These are phyloP conservation scores for Ministeria vibrans DNA, from an alignment of 78 protist species.

Conservation along the genomic window DNA sequence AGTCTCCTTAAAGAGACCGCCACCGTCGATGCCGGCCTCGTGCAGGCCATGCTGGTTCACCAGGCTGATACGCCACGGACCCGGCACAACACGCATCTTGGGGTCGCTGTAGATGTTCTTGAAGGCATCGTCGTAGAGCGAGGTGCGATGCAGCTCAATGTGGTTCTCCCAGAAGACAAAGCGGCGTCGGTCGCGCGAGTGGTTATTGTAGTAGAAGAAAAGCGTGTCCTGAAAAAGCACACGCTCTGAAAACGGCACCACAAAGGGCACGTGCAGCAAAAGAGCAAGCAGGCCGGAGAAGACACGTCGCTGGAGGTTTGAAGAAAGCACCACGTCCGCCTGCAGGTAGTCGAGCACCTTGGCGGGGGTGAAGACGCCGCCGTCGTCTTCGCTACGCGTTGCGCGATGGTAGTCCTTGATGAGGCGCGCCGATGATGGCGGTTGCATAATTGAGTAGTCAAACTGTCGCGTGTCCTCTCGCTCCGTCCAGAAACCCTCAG, in stretches of 20 bases:
- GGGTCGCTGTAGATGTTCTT: neutral
- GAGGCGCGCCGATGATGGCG: too few relatives aligned
- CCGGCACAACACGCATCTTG: neutral
- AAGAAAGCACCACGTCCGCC: too few relatives aligned
- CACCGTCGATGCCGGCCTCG: constrained; percentile 21
- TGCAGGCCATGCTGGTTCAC: neutral
- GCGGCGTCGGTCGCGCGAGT: neutral
- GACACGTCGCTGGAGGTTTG: too few relatives aligned
- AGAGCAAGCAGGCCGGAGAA: neutral
- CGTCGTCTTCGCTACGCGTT: too few relatives aligned
- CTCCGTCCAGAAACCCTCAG: too few relatives aligned
- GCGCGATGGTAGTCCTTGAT: too few relatives aligned
- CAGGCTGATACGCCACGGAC: neutral
- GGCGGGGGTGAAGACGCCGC: too few relatives aligned
- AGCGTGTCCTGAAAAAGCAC: neutral
- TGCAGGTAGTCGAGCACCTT: too few relatives aligned
- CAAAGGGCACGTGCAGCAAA: neutral
- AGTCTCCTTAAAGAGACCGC: constrained; percentile 22
- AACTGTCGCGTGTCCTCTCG: too few relatives aligned
- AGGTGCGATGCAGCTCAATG: neutral
- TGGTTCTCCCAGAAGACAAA: neutral
- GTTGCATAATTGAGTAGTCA: too few relatives aligned
- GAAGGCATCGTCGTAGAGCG: neutral
- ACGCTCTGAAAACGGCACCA: neutral
- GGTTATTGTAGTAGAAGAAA: too few relatives aligned